Evolutionary conservation across 106 monocot species (phyloP).

Genomic region (Chionographis japonica): DNA sequence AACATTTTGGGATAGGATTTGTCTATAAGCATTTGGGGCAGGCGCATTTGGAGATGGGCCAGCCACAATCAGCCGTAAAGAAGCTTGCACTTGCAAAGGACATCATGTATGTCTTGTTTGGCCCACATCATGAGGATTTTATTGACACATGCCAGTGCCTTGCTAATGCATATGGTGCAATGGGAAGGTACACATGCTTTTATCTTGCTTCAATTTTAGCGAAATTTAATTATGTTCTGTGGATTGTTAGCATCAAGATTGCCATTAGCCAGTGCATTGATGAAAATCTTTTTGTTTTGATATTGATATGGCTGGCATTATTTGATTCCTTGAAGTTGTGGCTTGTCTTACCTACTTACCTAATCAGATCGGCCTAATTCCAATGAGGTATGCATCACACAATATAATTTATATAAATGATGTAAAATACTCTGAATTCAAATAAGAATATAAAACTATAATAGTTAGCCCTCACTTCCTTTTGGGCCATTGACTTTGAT

Average conservation of each 20-base stretch:
- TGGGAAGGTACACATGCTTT: constrained; percentile 33
- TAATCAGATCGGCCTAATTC: too few species aligned
- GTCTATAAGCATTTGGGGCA: constrained; percentile 60
- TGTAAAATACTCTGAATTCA: too few species aligned
- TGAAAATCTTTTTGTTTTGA: background rate
- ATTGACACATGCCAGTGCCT: constrained; percentile 55
- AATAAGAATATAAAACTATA: too few species aligned
- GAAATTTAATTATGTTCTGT: background rate
- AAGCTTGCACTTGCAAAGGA: constrained; percentile 39
- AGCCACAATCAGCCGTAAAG: constrained; percentile 24
- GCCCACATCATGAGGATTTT: constrained; percentile 40
- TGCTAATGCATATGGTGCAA: constrained; percentile 60
- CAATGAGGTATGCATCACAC: too few species aligned
- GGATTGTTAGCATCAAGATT: background rate
- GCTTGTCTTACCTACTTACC: too few species aligned
- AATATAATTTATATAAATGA: too few species aligned
- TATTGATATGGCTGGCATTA: too few species aligned
- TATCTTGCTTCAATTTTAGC: background rate
- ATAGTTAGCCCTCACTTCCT: too few species aligned
- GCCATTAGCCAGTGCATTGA: background rate
- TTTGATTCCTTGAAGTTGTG: too few species aligned
- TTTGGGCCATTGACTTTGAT: too few species aligned
- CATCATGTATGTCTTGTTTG: constrained; percentile 33
- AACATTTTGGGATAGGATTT: constrained; percentile 68
- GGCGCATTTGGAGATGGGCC: constrained; percentile 44